These are phyloP conservation scores for Neocatenulostroma microsporum DNA, from an alignment of 2,329 filamentous ascomycete genomes.

Conservation along the genomic window DNA sequence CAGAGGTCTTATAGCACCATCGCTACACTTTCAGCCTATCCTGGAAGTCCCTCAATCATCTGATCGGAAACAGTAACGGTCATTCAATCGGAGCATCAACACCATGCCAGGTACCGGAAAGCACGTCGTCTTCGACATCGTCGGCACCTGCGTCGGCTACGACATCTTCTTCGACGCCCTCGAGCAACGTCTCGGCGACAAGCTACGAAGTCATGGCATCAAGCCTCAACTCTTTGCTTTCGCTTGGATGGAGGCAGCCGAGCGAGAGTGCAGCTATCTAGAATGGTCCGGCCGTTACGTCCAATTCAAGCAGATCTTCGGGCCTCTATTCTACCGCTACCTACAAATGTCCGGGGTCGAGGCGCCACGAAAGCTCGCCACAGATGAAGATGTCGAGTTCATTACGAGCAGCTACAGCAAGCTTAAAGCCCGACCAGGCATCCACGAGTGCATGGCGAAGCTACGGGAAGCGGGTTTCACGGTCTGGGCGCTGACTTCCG, in stretches of 20 bases:
- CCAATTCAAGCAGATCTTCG: slow-evolving; percentile 38
- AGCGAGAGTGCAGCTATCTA: slow-evolving; percentile 46
- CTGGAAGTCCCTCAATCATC: no score
- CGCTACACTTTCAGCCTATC: no score
- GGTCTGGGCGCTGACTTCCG: slow-evolving; percentile 49
- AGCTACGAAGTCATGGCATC: slow-evolving; percentile 34
- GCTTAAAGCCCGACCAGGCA: slow-evolving; percentile 31
- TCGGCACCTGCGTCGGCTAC: slow-evolving; percentile 46
- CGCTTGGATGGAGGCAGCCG: slow-evolving; percentile 41
- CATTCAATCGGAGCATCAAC: no score
- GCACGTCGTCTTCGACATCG: slow-evolving; percentile 36
- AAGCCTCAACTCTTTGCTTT: slow-evolving; percentile 39
- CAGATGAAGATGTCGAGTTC: slow-evolving; percentile 35
- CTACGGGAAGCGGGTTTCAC: slow-evolving; percentile 43
- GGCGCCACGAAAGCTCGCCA: slow-evolving; percentile 37
- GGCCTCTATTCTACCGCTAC: slow-evolving; percentile 43
- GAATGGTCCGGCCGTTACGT: slow-evolving; percentile 39
- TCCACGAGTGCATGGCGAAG: slow-evolving; percentile 36
- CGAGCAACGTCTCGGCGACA: slow-evolving; percentile 35
- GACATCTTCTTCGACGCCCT: slow-evolving; percentile 38
- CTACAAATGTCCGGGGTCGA: slow-evolving; percentile 39
- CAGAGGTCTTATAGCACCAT: no score
- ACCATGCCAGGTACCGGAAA: no score
- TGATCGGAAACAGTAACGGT: no score
- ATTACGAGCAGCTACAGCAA: slow-evolving; percentile 34